phyloP scores from a whole-genome alignment of 345 rosid genomes.

The Eucalyptus camaldulensis region DNA sequence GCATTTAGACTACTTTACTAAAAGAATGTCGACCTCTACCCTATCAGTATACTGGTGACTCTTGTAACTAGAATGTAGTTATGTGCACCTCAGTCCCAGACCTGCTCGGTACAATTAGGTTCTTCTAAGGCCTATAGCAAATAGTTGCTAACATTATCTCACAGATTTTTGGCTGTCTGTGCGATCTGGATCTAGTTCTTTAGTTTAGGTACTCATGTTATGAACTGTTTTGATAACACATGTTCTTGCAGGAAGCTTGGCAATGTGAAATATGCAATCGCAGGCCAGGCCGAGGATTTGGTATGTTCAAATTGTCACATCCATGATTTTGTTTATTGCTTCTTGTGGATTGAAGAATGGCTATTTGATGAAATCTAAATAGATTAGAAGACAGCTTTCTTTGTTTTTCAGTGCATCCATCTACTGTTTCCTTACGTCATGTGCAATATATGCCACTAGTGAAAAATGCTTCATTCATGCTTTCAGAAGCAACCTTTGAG shows the following conservation, averaged over 20 bases:
- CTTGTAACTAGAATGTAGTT: neutral
- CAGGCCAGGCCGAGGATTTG: constrained; percentile 98
- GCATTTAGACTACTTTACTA: neutral
- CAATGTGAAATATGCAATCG: constrained; percentile 96
- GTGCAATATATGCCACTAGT: neutral
- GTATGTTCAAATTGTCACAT: constrained; percentile 20
- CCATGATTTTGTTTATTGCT: neutral
- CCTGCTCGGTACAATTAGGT: neutral
- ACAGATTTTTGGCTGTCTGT: neutral
- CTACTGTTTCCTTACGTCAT: neutral
- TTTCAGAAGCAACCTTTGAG: constrained; percentile 29
- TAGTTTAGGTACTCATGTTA: neutral
- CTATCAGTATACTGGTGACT: neutral
- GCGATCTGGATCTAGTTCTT: neutral
- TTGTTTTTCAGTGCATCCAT: neutral
- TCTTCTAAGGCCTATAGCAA: neutral
- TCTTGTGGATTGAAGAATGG: neutral
- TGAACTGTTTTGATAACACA: neutral
- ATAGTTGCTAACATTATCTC: neutral
- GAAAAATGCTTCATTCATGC: neutral
- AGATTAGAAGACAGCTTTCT: neutral
- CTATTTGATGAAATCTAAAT: neutral
- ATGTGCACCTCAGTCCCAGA: neutral
- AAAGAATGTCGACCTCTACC: neutral
- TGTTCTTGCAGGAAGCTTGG: constrained; percentile 81